Evolutionary conservation across 2,329 filamentous ascomycete species (phyloP), one percentile per base, ranked within the genome.

Genomic region (Fusarium gaditjirri): DNA sequence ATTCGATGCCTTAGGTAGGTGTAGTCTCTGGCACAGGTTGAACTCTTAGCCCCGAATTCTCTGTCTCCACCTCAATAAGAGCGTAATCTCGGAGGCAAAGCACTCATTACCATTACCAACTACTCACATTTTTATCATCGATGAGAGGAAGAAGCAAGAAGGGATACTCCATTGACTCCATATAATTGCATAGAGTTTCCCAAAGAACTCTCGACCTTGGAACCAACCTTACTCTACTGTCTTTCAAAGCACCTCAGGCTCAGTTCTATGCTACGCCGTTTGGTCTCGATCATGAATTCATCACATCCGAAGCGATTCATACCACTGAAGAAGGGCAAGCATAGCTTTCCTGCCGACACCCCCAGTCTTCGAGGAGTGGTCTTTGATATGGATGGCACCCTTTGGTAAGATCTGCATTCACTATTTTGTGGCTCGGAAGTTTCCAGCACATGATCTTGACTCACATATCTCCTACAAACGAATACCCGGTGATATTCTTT

Each of bases 381-480:
- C 19, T 98, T 98, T 82, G 95, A 99, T 83, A 93, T 99, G 71
- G 95, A 99, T 81, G 95, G 95, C 7, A 99, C 95, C 29, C 83
- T 98, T 67, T 98, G 92, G 95, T 97, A 83, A 83, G 91, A 85
- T 25, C 47, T 53, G 43, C 38, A 61, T 59, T 53, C 44, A 29
- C 19, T 41, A 25, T 53, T 53, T 27, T 39, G 21, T 53, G 49
- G 23, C 33, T 19, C 49, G 33, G 49, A 58, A 36, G 36, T 43
- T 49, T 58, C 58, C 41, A 38, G 41, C 25, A 42, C 35, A 19
- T 56, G 35, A 42, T 38, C 38, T 46, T 42, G 41, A 60, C 39
- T 64, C 33, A 25, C 36, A 13, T 31, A 21, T 21, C 27, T 67
- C 72, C 68, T 70, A 70, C 72, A 58, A 41, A 73, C 36, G 42